Evolutionary conservation across 163 green algal species (phyloP).

Genomic region (Chloroidium sp.): DNA sequence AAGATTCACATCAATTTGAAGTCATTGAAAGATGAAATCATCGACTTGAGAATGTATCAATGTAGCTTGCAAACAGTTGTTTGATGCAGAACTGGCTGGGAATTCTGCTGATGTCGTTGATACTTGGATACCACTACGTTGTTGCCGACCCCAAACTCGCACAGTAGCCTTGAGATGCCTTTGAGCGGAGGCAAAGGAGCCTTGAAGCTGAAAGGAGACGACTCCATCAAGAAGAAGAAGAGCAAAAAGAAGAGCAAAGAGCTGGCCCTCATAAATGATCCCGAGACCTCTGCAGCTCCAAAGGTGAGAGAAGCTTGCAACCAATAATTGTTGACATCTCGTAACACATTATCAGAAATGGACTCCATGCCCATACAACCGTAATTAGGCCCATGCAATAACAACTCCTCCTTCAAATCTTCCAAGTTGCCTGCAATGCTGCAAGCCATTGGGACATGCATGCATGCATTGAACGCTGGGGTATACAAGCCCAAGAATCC

Average conservation of each 20-base stretch:
- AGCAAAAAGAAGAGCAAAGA: constrained; percentile 59
- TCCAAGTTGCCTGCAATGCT: neutral
- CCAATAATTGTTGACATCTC: neutral
- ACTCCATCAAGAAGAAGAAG: constrained; percentile 57
- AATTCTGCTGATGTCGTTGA: constrained; percentile 69
- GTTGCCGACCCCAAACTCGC: constrained; percentile 46
- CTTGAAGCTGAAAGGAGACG: constrained; percentile 76
- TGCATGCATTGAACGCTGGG: too few species aligned
- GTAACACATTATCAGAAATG: neutral
- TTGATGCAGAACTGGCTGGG: constrained; percentile 68
- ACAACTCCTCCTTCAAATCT: neutral
- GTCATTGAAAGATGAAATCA: neutral
- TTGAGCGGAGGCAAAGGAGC: constrained; percentile 55
- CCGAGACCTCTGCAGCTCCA: neutral
- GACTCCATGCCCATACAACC: neutral
- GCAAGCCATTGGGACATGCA: neutral
- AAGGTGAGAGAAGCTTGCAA: constrained; percentile 9
- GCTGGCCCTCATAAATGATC: too few species aligned
- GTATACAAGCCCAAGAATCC: too few species aligned
- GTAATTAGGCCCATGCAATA: neutral
- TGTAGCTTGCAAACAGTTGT: neutral
- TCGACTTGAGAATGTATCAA: neutral
- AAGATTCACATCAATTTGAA: neutral
- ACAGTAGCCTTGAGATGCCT: constrained; percentile 19
- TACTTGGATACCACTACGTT: constrained; percentile 84